phyloP scores from a whole-genome alignment of 768 basidiomycete species.

The Inosperma sp. region DNA sequence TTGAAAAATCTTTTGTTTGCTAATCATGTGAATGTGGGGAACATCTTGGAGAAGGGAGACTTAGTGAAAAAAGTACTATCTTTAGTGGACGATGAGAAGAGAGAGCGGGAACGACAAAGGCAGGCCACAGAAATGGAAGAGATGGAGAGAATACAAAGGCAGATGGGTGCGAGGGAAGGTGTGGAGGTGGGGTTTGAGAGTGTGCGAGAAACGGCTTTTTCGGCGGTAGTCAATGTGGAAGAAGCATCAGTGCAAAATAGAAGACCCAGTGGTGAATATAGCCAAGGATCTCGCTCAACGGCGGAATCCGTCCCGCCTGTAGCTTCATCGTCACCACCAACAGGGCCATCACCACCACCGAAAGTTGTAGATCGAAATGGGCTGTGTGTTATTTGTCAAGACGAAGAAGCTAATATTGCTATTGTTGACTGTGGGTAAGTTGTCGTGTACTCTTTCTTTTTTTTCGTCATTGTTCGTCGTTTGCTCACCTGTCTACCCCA shows the following conservation, averaged over 20 bases:
- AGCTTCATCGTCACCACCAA: conserved; percentile 6
- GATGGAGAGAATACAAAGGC: conserved; percentile 36
- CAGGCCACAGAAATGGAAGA: conserved; percentile 44
- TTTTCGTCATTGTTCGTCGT: conserved; percentile 1
- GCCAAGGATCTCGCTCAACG: neutral
- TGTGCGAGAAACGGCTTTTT: neutral
- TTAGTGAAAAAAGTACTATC: conserved; percentile 65
- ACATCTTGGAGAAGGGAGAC: conserved; percentile 83
- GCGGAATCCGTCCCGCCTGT: neutral
- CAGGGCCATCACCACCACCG: conserved; percentile 16
- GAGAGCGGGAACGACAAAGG: conserved; percentile 47
- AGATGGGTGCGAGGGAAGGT: conserved; percentile 31
- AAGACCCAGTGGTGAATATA: neutral
- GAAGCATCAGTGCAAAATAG: conserved; percentile 17
- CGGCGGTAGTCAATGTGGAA: conserved; percentile 8
- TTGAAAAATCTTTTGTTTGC: conserved; percentile 77
- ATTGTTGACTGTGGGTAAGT: conserved; percentile 92
- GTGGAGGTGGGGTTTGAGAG: conserved; percentile 17
- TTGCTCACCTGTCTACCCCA: conserved; percentile 24
- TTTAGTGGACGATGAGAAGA: conserved; percentile 61
- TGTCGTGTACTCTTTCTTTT: neutral
- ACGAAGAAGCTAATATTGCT: conserved; percentile 90
- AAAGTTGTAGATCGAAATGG: conserved; percentile 56
- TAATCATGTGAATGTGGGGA: conserved; percentile 74
- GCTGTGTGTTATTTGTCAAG: conserved; percentile 88